Base-by-base conservation (phyloP, 2,329 filamentous ascomycete genomes). In the Colletotrichum sp. region DNA sequence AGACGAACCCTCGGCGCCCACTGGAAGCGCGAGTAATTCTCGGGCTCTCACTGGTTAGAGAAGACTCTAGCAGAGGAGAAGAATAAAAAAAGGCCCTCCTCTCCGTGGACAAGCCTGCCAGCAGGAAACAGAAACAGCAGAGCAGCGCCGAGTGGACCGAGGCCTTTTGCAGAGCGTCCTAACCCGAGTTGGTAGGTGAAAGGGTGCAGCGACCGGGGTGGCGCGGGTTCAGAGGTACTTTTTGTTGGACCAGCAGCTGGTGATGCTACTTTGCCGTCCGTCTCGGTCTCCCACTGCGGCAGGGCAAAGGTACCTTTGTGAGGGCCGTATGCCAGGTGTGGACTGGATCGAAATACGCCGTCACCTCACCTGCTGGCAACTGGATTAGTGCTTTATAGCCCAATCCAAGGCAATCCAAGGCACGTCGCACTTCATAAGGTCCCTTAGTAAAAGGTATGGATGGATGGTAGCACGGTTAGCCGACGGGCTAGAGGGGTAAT, bases 171-270 rank as follows among this genome's bases (percentile, higher is more conserved):
- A 77, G 70, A 79, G 73, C 75, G 32, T 32, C 68, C 74, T 76
- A 72, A 77, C 78, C 80, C 77, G 80, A 81, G 80, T 81, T 60
- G 81, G 82, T 78, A 83, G 82, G 82, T 83, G 81, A 80, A 80
- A 77, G 66, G 71, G 64, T 24, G 57, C 63, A 80, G 72, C 72
- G 71, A 69, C 70, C 39, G 64, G 73, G 73, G 59, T 73, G 69
- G 73, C 64, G 73, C 76, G 72, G 76, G 69, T 65, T 69, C 30
- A 39, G 16, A 65, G 52, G 69, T 76, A 73, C 70, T 74, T 69
- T 77, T 76, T 71, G 32, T 15, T 66, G 13, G 16, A 63, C 68
- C 36, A 62, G 55, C 34, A 63, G 68, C 55, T 70, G 34, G 36
- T 63, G 68, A 70, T 63, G 57, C 57, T 49, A 36, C 68, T 52